Conservation (phyloP, 805 yeast species). For the Barnettozyma pratensis region DNA sequence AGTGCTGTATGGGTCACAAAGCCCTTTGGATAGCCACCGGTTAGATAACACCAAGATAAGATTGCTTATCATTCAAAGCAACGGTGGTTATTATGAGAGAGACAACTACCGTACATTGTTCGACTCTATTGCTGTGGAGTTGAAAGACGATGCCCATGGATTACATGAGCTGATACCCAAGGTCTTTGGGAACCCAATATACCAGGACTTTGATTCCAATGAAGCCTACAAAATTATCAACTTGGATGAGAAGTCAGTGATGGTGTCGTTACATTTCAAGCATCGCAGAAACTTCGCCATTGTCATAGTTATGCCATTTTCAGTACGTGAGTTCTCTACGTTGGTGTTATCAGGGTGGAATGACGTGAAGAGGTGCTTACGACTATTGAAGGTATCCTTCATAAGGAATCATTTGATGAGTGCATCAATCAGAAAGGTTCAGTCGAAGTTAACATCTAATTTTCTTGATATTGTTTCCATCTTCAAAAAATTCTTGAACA, state of each 20-base stretch:
- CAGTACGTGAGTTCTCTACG: slow-evolving; percentile 23
- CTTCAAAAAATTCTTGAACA: slow-evolving; percentile 28
- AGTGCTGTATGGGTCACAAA: slow-evolving; percentile 22
- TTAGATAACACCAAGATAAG: neutral
- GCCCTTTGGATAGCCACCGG: slow-evolving; percentile 6
- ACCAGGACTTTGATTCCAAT: slow-evolving; percentile 22
- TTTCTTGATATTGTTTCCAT: slow-evolving; percentile 21
- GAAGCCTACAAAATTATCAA: slow-evolving; percentile 14
- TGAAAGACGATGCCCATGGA: slow-evolving; percentile 10
- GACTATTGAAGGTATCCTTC: slow-evolving; percentile 24
- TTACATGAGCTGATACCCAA: slow-evolving; percentile 28
- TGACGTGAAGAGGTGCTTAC: slow-evolving; percentile 25
- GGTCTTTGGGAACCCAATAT: slow-evolving; percentile 35
- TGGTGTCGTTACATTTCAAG: slow-evolving; percentile 31
- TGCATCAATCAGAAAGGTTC: neutral
- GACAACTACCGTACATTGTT: slow-evolving; percentile 29
- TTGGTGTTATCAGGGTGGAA: slow-evolving; percentile 30
- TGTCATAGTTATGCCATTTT: slow-evolving; percentile 27
- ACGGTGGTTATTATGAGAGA: slow-evolving; percentile 31
- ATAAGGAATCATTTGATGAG: slow-evolving; percentile 16
- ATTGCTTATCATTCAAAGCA: slow-evolving; percentile 32
- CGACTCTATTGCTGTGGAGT: slow-evolving; percentile 22
- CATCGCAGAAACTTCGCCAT: slow-evolving; percentile 26
- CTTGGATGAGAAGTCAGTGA: slow-evolving; percentile 26
- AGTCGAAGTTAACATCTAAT: slow-evolving; percentile 10